Evolutionary conservation across 306 rosid species (phyloP).

Genomic region (Vigna reflexopilosa): DNA sequence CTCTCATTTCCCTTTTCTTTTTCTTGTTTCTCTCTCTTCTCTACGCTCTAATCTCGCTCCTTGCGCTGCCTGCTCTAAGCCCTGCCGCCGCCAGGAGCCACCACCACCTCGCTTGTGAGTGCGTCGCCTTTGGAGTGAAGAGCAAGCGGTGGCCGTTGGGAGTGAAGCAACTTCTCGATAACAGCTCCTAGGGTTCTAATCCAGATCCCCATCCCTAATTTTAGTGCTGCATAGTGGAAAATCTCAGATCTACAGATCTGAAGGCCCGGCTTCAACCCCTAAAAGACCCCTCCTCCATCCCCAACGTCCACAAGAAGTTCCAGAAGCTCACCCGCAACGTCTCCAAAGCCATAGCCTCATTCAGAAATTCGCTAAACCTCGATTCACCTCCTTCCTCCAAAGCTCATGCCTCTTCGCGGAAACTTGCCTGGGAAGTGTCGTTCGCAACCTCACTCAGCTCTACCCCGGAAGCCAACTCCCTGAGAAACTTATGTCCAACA

Average conservation of each 20-base stretch:
- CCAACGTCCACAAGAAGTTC: conserved; percentile 73
- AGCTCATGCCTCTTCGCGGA: conserved; percentile 36
- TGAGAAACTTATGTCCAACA: conserved; percentile 82
- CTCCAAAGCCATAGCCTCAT: conserved; percentile 75
- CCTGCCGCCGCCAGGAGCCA: too few species aligned
- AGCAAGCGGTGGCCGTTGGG: too few species aligned
- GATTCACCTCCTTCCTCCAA: conserved; percentile 45
- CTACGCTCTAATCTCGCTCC: too few species aligned
- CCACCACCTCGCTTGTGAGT: too few species aligned
- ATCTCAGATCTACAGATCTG: conserved; percentile 58
- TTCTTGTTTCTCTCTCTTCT: too few species aligned
- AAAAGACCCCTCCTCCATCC: conserved; percentile 30
- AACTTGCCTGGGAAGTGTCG: conserved; percentile 79
- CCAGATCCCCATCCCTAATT: too few species aligned
- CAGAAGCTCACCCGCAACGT: conserved; percentile 80
- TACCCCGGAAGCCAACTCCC: conserved; percentile 92
- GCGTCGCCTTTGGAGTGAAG: too few species aligned
- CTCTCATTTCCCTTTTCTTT: too few species aligned
- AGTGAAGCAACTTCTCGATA: too few species aligned
- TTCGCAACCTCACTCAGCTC: conserved; percentile 79
- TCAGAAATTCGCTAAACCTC: conserved; percentile 77
- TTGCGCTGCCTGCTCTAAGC: too few species aligned
- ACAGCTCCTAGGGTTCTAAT: too few species aligned
- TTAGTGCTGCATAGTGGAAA: too few species aligned
- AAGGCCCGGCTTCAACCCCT: conserved; percentile 47